These are phyloP conservation scores for Rhodocollybia butyracea DNA, from an alignment of 768 basidiomycete genomes.

Conservation along the genomic window DNA sequence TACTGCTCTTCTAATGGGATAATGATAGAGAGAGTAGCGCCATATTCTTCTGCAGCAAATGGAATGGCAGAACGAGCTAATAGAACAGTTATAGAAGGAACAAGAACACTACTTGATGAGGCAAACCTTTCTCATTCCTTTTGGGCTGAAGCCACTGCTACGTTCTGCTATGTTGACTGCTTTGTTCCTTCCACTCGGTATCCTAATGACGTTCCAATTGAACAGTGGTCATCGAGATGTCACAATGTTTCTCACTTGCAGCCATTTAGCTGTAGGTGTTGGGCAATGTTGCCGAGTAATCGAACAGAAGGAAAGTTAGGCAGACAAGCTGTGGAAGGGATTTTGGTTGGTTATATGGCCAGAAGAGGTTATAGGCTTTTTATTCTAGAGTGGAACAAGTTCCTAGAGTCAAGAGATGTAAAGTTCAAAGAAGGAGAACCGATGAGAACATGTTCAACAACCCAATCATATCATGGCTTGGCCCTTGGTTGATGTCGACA, in stretches of 20 bases:
- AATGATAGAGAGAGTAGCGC: constrained; percentile 12
- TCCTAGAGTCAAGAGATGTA: background rate
- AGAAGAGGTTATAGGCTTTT: background rate
- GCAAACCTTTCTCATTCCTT: background rate
- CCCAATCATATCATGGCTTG: background rate
- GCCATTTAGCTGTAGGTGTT: background rate
- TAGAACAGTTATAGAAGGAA: constrained; percentile 16
- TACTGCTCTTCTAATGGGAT: constrained; percentile 19
- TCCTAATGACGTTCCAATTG: background rate
- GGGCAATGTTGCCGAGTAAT: background rate
- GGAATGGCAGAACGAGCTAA: constrained; percentile 22
- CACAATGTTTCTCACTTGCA: background rate
- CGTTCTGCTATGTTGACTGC: background rate
- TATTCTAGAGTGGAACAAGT: background rate
- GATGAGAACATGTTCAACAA: background rate
- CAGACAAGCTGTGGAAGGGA: background rate
- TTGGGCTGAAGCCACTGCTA: background rate
- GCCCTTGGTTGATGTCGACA: background rate
- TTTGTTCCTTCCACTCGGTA: background rate
- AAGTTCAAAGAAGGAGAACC: background rate
- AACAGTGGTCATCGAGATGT: background rate
- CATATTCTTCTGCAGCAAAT: constrained; percentile 22
- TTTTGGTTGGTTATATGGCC: background rate
- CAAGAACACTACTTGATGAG: constrained; percentile 1
- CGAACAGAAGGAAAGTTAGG: background rate